phyloP scores from a whole-genome alignment of 2,329 filamentous ascomycete genomes.

The Aspergillus piperis region DNA sequence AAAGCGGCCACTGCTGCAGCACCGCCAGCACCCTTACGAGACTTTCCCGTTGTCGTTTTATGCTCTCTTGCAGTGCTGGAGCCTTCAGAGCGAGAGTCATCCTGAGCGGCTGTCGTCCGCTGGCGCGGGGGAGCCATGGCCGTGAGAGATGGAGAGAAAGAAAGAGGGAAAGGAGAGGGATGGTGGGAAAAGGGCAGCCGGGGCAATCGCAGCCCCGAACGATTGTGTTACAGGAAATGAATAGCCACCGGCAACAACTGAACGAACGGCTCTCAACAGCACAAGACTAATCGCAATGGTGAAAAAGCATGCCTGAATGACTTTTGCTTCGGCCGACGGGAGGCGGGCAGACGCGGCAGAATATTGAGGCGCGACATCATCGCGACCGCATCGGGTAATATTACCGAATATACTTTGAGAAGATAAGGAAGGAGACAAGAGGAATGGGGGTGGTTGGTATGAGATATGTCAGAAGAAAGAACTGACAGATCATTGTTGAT shows the following conservation, averaged over 20 bases:
- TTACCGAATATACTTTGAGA: constrained; percentile 11
- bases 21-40: constrained; percentile 31
- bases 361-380: constrained; percentile 30
- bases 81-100: constrained; percentile 52
- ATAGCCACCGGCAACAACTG: constrained; percentile 10
- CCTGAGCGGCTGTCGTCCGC: constrained; percentile 40
- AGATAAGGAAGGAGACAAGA: not conserved
- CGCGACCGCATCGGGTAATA: constrained; percentile 22
- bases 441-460: not conserved
- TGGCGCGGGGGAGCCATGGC: constrained; percentile 51
- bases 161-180: constrained; percentile 8
- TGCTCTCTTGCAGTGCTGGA: constrained; percentile 46
- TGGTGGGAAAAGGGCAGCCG: not conserved
- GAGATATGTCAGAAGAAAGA: not conserved
- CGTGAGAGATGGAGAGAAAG: constrained; percentile 6
- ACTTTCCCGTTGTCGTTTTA: constrained; percentile 33
- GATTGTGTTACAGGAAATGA: not conserved
- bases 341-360: constrained; percentile 37
- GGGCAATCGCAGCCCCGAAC: not conserved
- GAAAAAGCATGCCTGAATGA: constrained; percentile 15
- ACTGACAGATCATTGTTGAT: not conserved
- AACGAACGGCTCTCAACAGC: not conserved
- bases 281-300: constrained; percentile 8
- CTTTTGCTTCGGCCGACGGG: constrained; percentile 22
- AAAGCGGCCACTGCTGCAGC: constrained; percentile 13